These are phyloP conservation scores for Penicillium canariense DNA, from an alignment of 495 filamentous ascomycete species.

Conservation along the genomic window DNA sequence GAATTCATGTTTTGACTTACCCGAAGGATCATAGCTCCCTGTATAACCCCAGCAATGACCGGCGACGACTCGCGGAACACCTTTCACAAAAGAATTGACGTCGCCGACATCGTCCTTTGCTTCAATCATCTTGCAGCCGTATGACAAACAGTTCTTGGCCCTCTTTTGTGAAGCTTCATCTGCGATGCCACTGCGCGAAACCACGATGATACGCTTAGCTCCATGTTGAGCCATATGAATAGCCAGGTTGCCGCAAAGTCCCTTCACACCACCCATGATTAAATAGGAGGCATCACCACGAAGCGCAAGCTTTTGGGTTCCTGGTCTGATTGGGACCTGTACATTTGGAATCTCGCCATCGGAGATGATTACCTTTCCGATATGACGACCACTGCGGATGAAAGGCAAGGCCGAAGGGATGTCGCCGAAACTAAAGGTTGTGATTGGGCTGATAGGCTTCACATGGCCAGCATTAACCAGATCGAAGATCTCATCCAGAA, in stretches of 20 bases:
- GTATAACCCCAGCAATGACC: background rate
- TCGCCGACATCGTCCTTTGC: too few species aligned
- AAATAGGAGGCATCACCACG: conserved; percentile 23
- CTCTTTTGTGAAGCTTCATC: background rate
- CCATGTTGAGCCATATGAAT: conserved; percentile 28
- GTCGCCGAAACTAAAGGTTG: too few species aligned
- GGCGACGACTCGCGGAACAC: background rate
- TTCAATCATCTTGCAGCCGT: background rate
- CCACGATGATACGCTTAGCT: conserved; percentile 23
- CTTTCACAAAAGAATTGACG: too few species aligned
- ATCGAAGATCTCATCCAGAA: conserved; percentile 2
- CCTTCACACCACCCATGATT: conserved; percentile 37
- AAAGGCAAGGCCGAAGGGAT: too few species aligned
- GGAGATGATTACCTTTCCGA: conserved; percentile 47
- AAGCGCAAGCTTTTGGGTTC: background rate
- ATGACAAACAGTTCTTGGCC: background rate
- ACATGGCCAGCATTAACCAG: conserved; percentile 24
- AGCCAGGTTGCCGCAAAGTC: conserved; percentile 34
- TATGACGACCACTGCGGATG: conserved; percentile 39
- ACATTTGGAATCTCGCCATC: background rate
- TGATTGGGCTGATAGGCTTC: conserved; percentile 32
- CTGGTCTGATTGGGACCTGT: too few species aligned
- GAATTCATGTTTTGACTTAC: too few species aligned
- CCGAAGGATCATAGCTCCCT: background rate
- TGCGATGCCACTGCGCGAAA: background rate